A percentile compares a stretch with the other conserved stretches of the same genome.
phyloP scores from a whole-genome alignment of 139 green algal species.

The Astrephomene gubernaculifera region DNA sequence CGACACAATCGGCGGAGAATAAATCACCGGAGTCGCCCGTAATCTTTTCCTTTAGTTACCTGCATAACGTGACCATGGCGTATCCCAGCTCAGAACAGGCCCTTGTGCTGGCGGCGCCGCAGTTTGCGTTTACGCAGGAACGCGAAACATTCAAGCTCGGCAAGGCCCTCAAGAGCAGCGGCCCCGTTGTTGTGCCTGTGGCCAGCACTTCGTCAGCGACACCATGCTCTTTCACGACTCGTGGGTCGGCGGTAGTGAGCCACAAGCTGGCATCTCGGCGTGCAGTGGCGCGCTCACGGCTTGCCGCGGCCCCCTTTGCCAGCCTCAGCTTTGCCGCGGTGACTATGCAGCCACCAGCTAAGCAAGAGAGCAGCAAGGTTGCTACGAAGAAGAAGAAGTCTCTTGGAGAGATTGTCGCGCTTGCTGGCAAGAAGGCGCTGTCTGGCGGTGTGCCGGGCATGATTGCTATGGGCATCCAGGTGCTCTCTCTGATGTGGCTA shows the following conservation, averaged over 20 bases:
- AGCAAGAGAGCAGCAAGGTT: background rate
- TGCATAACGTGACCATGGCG: background rate
- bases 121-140: slow-evolving; percentile 5
- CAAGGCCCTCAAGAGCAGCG: slow-evolving; percentile 3
- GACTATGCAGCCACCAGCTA: background rate
- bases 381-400: slow-evolving; percentile 54
- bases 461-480: slow-evolving; percentile 85
- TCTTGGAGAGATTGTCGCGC: slow-evolving; percentile 21
- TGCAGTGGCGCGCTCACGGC: slow-evolving; percentile 6
- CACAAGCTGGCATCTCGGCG: slow-evolving; percentile 9
- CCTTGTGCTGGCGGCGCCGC: background rate
- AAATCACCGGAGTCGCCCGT: no score
- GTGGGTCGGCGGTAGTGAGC: slow-evolving; percentile 2
- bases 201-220: no score
- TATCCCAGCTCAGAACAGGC: background rate
- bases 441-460: slow-evolving; percentile 87
- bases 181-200: background rate
- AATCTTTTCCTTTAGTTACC: no score
- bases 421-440: slow-evolving; percentile 69
- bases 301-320: slow-evolving; percentile 40
- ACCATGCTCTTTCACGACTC: slow-evolving; percentile 30
- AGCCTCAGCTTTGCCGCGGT: slow-evolving; percentile 37
- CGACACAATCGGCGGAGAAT: no score
- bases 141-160: background rate
- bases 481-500: slow-evolving; percentile 91